Evolutionary conservation across 129 eudicot genomes (phyloP).

Genomic region (Centaurea solstitialis): DNA sequence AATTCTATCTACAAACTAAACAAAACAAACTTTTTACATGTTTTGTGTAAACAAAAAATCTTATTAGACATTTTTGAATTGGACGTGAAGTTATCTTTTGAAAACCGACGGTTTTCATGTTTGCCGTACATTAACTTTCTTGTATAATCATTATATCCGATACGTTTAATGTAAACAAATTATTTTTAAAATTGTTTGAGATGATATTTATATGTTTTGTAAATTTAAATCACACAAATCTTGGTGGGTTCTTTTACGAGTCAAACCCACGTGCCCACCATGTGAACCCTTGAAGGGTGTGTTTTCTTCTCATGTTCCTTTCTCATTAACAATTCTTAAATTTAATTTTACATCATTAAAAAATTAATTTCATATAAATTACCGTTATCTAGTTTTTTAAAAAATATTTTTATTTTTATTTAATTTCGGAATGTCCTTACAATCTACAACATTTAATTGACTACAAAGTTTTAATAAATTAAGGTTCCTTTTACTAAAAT

Average conservation of each 20-base stretch:
- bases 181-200: too few relatives aligned
- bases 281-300: conserved; percentile 29
- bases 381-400: conserved; percentile 25
- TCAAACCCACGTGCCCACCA: conserved; percentile 44
- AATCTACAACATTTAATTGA: conserved; percentile 29
- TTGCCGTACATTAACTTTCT: too few relatives aligned
- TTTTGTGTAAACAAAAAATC: too few relatives aligned
- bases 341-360: not conserved
- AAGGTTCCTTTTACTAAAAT: too few relatives aligned
- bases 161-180: too few relatives aligned
- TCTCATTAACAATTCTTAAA: conserved; percentile 2
- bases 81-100: too few relatives aligned
- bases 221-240: conserved; percentile 15
- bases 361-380: not conserved
- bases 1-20: too few relatives aligned
- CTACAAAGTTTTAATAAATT: not conserved
- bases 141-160: too few relatives aligned
- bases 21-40: too few relatives aligned
- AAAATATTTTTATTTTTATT: not conserved
- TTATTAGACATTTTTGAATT: too few relatives aligned
- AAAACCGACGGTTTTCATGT: too few relatives aligned
- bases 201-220: too few relatives aligned
- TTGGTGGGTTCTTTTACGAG: conserved; percentile 30
- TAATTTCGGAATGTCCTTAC: conserved; percentile 27
- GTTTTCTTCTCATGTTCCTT: conserved; percentile 38